phyloP scores from a whole-genome alignment of 805 yeast genomes.

The Maudiozyma bulderi region DNA sequence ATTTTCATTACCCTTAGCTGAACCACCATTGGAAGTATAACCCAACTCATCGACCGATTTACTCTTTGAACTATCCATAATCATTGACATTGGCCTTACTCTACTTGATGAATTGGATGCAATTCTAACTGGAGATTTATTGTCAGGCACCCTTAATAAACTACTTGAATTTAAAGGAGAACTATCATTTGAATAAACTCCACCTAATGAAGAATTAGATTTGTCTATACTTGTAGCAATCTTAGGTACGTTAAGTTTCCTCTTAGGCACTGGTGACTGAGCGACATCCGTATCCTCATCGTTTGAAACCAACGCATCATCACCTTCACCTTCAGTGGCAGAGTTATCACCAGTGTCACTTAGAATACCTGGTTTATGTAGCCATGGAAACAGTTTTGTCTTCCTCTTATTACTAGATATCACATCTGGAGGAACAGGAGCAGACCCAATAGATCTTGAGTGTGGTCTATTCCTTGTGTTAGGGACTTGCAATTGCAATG shows the following conservation, averaged over 20 bases:
- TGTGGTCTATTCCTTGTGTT: slow-evolving; percentile 18
- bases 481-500: slow-evolving; percentile 2
- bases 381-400: slow-evolving; percentile 24
- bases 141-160: slow-evolving; percentile 10
- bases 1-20: not conserved
- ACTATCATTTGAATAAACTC: not conserved
- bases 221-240: not conserved
- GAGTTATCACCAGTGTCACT: slow-evolving; percentile 25
- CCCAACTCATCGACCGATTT: slow-evolving; percentile 18
- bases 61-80: slow-evolving; percentile 11
- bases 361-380: slow-evolving; percentile 23
- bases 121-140: slow-evolving; percentile 16
- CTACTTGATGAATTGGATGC: slow-evolving; percentile 14
- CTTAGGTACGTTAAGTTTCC: not conserved
- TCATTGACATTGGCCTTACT: slow-evolving; percentile 17
- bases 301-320: slow-evolving; percentile 9
- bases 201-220: not conserved
- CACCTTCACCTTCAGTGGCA: slow-evolving; percentile 25
- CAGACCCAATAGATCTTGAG: slow-evolving; percentile 26
- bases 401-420: slow-evolving; percentile 21
- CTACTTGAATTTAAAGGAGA: not conserved
- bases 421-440: slow-evolving; percentile 25
- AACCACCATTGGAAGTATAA: slow-evolving; percentile 1
- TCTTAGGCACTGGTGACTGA: not conserved
- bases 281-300: slow-evolving; percentile 14